Evolutionary conservation across 768 basidiomycete genomes (phyloP), one percentile per base, ranked within the genome.

Genomic region (Amanita rubescens): DNA sequence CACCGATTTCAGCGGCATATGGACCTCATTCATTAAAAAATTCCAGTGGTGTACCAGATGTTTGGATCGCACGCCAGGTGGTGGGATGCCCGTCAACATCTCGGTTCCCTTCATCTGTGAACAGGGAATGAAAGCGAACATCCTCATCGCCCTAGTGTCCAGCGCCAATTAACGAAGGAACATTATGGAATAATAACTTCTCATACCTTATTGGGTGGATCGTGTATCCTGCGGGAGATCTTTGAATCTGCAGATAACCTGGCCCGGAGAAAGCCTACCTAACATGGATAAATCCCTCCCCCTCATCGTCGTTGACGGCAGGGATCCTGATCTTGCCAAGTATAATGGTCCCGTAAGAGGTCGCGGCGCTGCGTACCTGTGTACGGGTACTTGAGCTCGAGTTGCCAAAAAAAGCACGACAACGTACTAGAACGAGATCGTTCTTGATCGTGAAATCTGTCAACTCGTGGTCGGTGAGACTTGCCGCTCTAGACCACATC

Each of bases 241-340:
- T 11, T n/a, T 38, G n/a, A 50, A 34, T 19, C 27, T 25, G 39
- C 57, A 51, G 24, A 47, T 30, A 51, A 34, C 30, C 19, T 53
- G 51, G 35, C 53, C 46, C 45, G 57, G 32, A 44, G 20, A 8
- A 19, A 49, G 48, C 74, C 59, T 59, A 87, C 86, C 85, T 78
- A 62, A 89, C 78, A 58, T 90, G 86, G 50, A 89, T 60, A 60
- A 76, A 87, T 10, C 87, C 87, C 59, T 74, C 72, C 25, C 87
- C 85, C 60, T 79, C 69, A 27, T 65, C 71, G 60, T 87, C 86
- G 6, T 78, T 71, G 50, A 88, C 69, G 19, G 78, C 84, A 7
- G 85, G 84, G 42, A 90, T 74, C 59, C 77, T 78, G 64, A 90
- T 78, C 74, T 90, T 89, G 24, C 89, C 87, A 10, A 91, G 65